Evolutionary conservation across 2,329 filamentous ascomycete genomes (phyloP).

Genomic region (Paecilomyces dactylethromorphus): DNA sequence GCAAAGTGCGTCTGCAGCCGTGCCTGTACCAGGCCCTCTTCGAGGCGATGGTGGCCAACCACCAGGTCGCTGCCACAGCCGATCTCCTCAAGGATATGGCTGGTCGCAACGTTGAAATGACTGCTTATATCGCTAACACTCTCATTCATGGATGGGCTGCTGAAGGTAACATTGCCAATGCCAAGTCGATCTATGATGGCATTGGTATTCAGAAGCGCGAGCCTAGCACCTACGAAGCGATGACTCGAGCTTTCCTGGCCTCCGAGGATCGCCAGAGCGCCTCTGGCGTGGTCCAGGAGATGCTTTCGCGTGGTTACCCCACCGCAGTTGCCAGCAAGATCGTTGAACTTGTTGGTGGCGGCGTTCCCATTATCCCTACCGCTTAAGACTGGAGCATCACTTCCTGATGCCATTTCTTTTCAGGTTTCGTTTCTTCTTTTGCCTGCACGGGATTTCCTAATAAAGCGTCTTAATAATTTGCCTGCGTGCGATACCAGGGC

Average conservation of each 20-base stretch:
- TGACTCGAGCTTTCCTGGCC: constrained; percentile 88
- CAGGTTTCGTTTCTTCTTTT: constrained; percentile 6
- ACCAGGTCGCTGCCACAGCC: constrained; percentile 71
- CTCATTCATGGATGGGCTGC: constrained; percentile 94
- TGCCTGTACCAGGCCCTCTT: constrained; percentile 96
- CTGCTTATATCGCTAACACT: constrained; percentile 96
- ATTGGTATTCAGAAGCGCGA: constrained; percentile 75
- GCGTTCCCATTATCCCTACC: constrained; percentile 13
- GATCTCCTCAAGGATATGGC: constrained; percentile 70
- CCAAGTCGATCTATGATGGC: constrained; percentile 70
- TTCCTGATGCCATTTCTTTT: constrained; percentile 2
- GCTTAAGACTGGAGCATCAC: constrained; percentile 12
- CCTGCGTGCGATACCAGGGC: constrained; percentile 21
- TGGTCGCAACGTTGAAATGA: constrained; percentile 68
- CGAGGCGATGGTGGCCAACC: constrained; percentile 94
- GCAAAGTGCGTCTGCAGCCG: constrained; percentile 63
- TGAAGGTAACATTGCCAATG: constrained; percentile 72
- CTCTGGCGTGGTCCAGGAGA: constrained; percentile 76
- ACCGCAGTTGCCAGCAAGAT: constrained; percentile 90
- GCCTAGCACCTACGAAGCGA: constrained; percentile 96
- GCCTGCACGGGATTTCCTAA: neutral
- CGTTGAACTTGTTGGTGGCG: constrained; percentile 68
- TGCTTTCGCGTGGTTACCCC: constrained; percentile 84
- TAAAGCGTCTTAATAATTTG: constrained; percentile 1
- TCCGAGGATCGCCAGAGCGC: constrained; percentile 73